Evolutionary conservation across 1,284 basidiomycete genomes (phyloP).

Genomic region (Sporisorium exsertum): DNA sequence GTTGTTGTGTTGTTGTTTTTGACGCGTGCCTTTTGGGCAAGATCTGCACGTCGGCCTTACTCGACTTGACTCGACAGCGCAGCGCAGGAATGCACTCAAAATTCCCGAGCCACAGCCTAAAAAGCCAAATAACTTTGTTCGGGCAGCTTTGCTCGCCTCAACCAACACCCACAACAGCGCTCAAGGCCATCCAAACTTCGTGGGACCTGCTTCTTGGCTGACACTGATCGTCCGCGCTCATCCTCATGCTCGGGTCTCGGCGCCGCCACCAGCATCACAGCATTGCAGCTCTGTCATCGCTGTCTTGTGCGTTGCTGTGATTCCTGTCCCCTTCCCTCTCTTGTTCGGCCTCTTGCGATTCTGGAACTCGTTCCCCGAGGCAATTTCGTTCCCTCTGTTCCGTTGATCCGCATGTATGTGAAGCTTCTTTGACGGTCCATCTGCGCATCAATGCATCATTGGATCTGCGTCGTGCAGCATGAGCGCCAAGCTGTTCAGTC

Average conservation of each 20-base stretch:
- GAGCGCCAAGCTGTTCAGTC: neutral
- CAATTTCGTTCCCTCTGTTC: neutral
- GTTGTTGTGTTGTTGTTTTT: slow-evolving; percentile 13
- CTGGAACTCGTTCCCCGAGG: neutral
- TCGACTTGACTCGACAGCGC: slow-evolving; percentile 2
- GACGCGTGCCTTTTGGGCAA: slow-evolving; percentile 11
- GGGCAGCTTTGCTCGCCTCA: neutral
- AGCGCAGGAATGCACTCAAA: slow-evolving; percentile 20
- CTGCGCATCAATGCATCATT: slow-evolving; percentile 13
- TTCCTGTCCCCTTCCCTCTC: neutral
- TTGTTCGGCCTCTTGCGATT: neutral
- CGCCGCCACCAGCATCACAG: neutral
- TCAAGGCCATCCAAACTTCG: neutral
- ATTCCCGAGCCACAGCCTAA: slow-evolving; percentile 27
- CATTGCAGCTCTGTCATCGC: neutral
- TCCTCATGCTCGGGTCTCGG: neutral
- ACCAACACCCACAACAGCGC: neutral
- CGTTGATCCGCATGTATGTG: neutral
- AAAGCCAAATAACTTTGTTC: neutral
- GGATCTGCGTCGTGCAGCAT: slow-evolving; percentile 20
- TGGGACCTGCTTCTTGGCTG: neutral
- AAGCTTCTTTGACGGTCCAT: slow-evolving; percentile 7
- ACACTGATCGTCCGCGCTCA: slow-evolving; percentile 1
- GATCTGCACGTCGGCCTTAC: slow-evolving; percentile 35
- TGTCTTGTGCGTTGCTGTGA: neutral